Evolutionary conservation across 2,329 filamentous ascomycete species (phyloP), one percentile per base, ranked within the genome.

Genomic region (Thelonectria rubi): DNA sequence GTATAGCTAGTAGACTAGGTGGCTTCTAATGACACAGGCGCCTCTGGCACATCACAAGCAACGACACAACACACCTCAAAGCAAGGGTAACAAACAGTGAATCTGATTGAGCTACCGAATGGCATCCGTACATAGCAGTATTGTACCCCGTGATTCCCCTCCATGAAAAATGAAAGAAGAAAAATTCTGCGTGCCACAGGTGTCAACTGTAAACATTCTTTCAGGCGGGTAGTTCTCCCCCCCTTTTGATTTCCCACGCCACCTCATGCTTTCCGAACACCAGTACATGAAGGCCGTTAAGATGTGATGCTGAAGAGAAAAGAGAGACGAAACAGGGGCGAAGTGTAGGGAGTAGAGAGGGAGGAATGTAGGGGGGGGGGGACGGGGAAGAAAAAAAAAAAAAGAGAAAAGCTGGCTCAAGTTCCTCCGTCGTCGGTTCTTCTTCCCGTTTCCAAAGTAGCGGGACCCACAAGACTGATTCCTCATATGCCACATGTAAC

Each of bases 401-500:
- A 61, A 56, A 55, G 48, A 40, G 50, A 58, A 60, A 57, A 55
- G 55, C 30, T 42, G 40, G 30, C 37, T 53, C 45, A 20, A 52
- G 21, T 45, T 55, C 58, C 47, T 42, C 42, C 37, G 46, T 56
- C 40, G 52, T 42, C 34, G 15, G 12, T 21, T 24, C 24, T 53
- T 21, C 30, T 57, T n/a, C n/a, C n/a, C 47, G 32, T 54, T 68
- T 65, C 63, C 56, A 60, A 46, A 37, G 50, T 34, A 55, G 54
- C 62, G 49, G 32, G 17, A 30, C 7, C 17, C 18, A 40, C 43
- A 17, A 32, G 48, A 43, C 43, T 48, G 48, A 57, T 43, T 57
- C 58, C 32, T 76, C 76, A 65, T 78, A 65, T 73, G 72, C 66
- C 61, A 68, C 73, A 68, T 75, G 52, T 68, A 73, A 73, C 69